These are phyloP conservation scores for Cavenderia fasciculata DNA, from an alignment of 78 protist genomes.

Conservation along the genomic window DNA sequence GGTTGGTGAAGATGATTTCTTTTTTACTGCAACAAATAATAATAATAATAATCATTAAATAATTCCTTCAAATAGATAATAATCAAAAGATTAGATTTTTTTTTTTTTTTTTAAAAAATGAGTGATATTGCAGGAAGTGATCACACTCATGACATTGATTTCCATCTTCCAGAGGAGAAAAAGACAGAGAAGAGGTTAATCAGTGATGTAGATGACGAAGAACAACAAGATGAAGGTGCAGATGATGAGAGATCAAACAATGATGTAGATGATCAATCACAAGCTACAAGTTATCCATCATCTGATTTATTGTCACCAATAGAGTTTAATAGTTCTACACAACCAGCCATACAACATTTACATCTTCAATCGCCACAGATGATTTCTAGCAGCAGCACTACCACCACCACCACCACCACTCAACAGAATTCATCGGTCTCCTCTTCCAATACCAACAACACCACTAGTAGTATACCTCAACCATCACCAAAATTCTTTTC, in stretches of 20 bases:
- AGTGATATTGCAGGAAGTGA: not conserved
- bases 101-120: not conserved
- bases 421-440: not conserved
- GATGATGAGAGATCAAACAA: not conserved
- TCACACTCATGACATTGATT: not conserved
- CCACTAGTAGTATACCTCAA: not conserved
- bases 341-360: not conserved
- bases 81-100: not conserved
- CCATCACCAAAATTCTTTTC: not conserved
- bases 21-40: no score
- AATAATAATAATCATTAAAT: no score
- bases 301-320: not conserved
- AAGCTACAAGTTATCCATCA: slow-evolving; percentile 15
- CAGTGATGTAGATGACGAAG: slow-evolving; percentile 44
- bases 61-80: no score
- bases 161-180: slow-evolving; percentile 44
- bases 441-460: not conserved
- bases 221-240: slow-evolving; percentile 18
- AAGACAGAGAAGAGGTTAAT: slow-evolving; percentile 52
- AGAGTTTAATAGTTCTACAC: not conserved
- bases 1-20: no score
- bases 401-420: not conserved
- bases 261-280: slow-evolving; percentile 3
- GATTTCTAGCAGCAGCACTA: not conserved
- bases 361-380: not conserved